These are phyloP conservation scores for Curvularia eragrostidis DNA, from an alignment of 2,329 filamentous ascomycete genomes.

Conservation along the genomic window DNA sequence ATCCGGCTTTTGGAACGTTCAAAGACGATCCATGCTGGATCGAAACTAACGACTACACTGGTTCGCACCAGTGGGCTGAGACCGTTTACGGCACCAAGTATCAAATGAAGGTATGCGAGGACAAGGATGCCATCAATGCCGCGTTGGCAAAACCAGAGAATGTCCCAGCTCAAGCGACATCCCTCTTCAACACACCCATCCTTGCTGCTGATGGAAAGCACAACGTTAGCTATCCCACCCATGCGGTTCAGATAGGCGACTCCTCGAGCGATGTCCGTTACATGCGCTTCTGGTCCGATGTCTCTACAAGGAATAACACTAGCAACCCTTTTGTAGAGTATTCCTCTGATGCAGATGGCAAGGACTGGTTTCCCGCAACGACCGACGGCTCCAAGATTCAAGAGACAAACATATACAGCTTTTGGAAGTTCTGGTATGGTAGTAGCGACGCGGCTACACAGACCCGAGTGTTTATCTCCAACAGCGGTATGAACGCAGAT, in stretches of 20 bases:
- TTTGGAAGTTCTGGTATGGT: neutral
- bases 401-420: neutral
- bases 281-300: neutral
- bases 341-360: neutral
- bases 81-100: neutral
- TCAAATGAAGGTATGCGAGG: neutral
- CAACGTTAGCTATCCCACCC: neutral
- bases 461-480: neutral
- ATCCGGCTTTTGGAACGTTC: neutral
- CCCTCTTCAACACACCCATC: neutral
- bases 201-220: neutral
- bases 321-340: neutral
- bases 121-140: neutral
- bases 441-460: neutral
- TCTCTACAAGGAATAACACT: neutral
- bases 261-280: neutral
- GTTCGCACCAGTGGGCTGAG: neutral
- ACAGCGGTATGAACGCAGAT: neutral
- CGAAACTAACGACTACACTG: neutral
- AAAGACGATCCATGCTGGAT: neutral
- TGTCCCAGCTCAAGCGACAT: neutral
- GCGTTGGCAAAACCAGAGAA: neutral
- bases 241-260: neutral
- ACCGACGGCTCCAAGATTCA: neutral
- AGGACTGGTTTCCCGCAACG: neutral